These are phyloP conservation scores for Plasmodium yoelii DNA, from an alignment of 169 alveolate species.

Conservation along the genomic window DNA sequence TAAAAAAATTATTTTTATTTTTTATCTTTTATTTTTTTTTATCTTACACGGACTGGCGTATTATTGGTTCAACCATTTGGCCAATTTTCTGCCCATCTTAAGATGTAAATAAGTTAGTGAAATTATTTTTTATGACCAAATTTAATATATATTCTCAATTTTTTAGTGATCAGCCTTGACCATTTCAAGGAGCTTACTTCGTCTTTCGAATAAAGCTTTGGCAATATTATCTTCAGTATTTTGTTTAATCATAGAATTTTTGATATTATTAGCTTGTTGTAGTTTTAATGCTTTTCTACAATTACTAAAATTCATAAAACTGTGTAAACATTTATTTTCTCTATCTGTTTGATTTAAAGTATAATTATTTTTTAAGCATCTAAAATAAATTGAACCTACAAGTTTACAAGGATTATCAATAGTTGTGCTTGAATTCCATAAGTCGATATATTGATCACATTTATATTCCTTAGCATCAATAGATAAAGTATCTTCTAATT, in stretches of 20 bases:
- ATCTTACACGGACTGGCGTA: no score
- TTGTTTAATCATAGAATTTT: slow-evolving; percentile 81
- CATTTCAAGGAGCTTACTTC: slow-evolving; percentile 61
- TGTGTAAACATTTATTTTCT: slow-evolving; percentile 73
- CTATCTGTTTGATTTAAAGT: slow-evolving; percentile 64
- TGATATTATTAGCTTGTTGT: slow-evolving; percentile 79
- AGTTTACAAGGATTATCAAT: slow-evolving; percentile 88
- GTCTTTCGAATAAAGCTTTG: slow-evolving; percentile 63
- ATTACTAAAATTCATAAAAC: slow-evolving; percentile 78
- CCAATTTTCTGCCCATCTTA: background rate
- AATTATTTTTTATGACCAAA: no score
- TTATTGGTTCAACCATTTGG: no score
- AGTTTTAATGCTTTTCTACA: slow-evolving; percentile 81
- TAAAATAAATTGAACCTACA: slow-evolving; percentile 83
- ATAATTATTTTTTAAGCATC: slow-evolving; percentile 83
- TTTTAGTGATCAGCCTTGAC: background rate
- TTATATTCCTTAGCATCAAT: slow-evolving; percentile 90
- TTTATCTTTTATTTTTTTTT: no score
- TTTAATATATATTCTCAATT: no score
- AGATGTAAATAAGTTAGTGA: background rate
- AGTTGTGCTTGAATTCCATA: slow-evolving; percentile 86
- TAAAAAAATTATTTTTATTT: no score
- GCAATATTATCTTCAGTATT: slow-evolving; percentile 80
- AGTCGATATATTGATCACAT: slow-evolving; percentile 86
- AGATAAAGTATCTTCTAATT: slow-evolving; percentile 84